A percentile compares a stretch with the other conserved stretches of the same genome.
Conservation (phyloP, 495 filamentous ascomycete species). For the Hyaloscypha finlandica region DNA sequence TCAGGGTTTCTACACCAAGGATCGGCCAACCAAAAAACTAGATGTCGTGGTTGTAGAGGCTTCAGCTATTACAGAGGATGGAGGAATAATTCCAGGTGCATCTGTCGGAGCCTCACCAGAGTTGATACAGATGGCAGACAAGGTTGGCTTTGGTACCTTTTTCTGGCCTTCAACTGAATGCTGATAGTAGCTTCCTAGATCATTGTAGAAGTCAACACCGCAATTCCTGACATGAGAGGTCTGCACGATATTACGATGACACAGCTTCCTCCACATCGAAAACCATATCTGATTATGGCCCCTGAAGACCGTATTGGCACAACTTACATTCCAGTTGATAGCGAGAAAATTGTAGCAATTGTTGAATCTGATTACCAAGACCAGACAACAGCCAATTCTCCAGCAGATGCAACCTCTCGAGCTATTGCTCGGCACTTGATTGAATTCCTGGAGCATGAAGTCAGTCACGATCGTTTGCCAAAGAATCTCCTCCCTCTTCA, state of each 20-base stretch:
- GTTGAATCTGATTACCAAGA: conserved; percentile 85
- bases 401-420: conserved; percentile 70
- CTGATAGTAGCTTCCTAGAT: conserved; percentile 45
- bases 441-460: conserved; percentile 83
- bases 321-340: conserved; percentile 82
- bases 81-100: conserved; percentile 86
- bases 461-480: conserved; percentile 74
- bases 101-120: conserved; percentile 86
- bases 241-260: conserved; percentile 91
- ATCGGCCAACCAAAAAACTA: conserved; percentile 70
- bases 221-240: conserved; percentile 81
- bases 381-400: conserved; percentile 74
- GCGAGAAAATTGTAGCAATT: conserved; percentile 83
- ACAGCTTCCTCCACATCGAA: conserved; percentile 75
- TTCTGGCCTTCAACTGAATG: neutral
- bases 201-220: conserved; percentile 92
- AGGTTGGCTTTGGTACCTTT: conserved; percentile 43
- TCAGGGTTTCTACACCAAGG: conserved; percentile 71
- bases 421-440: conserved; percentile 81
- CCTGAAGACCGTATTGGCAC: conserved; percentile 81
- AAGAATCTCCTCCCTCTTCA: conserved; percentile 80
- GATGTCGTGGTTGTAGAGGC: conserved; percentile 89
- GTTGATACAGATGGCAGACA: conserved; percentile 85
- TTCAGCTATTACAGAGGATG: conserved; percentile 87
- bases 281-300: conserved; percentile 84